phyloP scores from a whole-genome alignment of 2,329 filamentous ascomycete genomes.

The Mariannaea sp. region DNA sequence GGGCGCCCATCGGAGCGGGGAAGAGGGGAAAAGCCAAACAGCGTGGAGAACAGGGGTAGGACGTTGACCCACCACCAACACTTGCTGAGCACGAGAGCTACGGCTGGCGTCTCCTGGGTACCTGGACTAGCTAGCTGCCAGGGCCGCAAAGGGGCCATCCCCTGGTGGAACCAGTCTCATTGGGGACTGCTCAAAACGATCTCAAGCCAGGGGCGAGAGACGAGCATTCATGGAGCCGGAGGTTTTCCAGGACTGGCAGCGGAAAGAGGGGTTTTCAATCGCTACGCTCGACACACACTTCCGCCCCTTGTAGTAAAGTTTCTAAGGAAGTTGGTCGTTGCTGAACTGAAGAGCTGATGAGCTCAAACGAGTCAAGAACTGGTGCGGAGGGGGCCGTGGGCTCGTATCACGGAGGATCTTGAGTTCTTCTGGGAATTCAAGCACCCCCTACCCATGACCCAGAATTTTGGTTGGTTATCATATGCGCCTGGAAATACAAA shows the following conservation, averaged over 20 bases:
- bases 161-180: no score
- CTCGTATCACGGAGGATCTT: conserved; percentile 1
- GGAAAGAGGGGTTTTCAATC: conserved; percentile 23
- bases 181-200: no score
- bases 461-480: no score
- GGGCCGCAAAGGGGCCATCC: no score
- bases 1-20: conserved; percentile 27
- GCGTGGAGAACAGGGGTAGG: conserved; percentile 25
- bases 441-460: no score
- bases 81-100: no score
- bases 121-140: no score
- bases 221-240: conserved; percentile 29
- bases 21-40: conserved; percentile 24
- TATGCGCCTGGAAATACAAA: no score
- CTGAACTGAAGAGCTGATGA: conserved; percentile 27
- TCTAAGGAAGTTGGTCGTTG: conserved; percentile 12
- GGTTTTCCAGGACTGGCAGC: conserved; percentile 23
- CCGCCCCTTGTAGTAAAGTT: no score
- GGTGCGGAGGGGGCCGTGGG: conserved; percentile 12
- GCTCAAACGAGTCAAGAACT: conserved; percentile 1
- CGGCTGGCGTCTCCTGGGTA: no score
- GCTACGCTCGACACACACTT: conserved; percentile 24
- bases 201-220: conserved; percentile 31
- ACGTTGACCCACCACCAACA: conserved; percentile 28
- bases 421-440: not conserved